These are phyloP conservation scores for Myxozyma vanderwaltii DNA, from an alignment of 805 yeast species.

Conservation along the genomic window DNA sequence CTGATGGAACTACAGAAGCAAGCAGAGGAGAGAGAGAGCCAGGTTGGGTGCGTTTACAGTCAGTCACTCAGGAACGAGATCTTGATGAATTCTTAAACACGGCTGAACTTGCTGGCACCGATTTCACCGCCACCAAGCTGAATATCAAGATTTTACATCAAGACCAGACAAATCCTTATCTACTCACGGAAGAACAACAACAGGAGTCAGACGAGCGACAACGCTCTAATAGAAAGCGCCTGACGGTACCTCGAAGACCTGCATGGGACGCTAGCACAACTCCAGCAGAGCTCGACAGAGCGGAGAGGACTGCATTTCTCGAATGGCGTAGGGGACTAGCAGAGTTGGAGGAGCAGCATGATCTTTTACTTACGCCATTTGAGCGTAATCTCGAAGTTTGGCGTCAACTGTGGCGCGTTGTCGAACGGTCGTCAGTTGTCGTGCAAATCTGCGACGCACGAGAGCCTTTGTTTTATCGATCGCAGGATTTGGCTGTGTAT, in stretches of 20 bases:
- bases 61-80: slow-evolving; percentile 93
- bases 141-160: slow-evolving; percentile 83
- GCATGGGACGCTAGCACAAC: slow-evolving; percentile 75
- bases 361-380: slow-evolving; percentile 88
- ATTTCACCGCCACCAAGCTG: slow-evolving; percentile 88
- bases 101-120: slow-evolving; percentile 94
- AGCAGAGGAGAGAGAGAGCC: slow-evolving; percentile 48
- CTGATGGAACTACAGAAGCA: slow-evolving; percentile 16
- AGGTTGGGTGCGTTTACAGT: slow-evolving; percentile 84
- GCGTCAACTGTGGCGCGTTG: slow-evolving; percentile 98
- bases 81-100: slow-evolving; percentile 92
- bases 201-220: slow-evolving; percentile 65
- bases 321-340: slow-evolving; percentile 95
- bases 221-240: slow-evolving; percentile 51
- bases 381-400: slow-evolving; percentile 97
- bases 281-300: slow-evolving; percentile 74
- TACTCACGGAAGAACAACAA: slow-evolving; percentile 62
- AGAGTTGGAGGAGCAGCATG: slow-evolving; percentile 76
- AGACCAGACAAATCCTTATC: slow-evolving; percentile 55
- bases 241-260: slow-evolving; percentile 94
- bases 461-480: slow-evolving; percentile 86
- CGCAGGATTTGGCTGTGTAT: slow-evolving; percentile 81
- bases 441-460: slow-evolving; percentile 98
- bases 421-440: slow-evolving; percentile 88
- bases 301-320: slow-evolving; percentile 86